Percentiles rank a stretch among this genome's conserved stretches.
phyloP scores from a whole-genome alignment of 768 basidiomycete genomes.

The Suillus alpinus region DNA sequence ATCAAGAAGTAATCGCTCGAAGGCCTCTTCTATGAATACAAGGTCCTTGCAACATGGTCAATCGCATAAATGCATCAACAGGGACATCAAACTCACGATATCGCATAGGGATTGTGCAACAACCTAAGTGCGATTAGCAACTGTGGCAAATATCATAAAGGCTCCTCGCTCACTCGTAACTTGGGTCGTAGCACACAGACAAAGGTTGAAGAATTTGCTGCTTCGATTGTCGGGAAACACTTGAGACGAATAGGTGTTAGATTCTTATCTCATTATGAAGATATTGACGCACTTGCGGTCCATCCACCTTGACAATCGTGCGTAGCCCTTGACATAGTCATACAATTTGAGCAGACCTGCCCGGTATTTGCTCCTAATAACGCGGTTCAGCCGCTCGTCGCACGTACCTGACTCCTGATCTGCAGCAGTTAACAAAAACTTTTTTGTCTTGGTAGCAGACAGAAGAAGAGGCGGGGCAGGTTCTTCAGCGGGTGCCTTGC shows the following conservation, averaged over 20 bases:
- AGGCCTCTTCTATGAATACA: slow-evolving; percentile 97
- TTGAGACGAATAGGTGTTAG: slow-evolving; percentile 25
- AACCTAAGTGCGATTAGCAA: slow-evolving; percentile 41
- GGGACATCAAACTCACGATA: slow-evolving; percentile 44
- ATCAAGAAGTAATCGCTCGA: slow-evolving; percentile 91
- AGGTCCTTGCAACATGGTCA: slow-evolving; percentile 57
- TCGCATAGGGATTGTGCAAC: slow-evolving; percentile 82
- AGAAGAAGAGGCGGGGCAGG: slow-evolving; percentile 56
- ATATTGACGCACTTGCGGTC: slow-evolving; percentile 68
- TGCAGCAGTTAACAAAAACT: slow-evolving; percentile 88
- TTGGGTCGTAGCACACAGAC: slow-evolving; percentile 80
- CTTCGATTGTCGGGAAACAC: slow-evolving; percentile 87
- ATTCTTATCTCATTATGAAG: background rate
- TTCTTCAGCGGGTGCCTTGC: slow-evolving; percentile 34
- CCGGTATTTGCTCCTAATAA: slow-evolving; percentile 95
- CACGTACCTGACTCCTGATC: slow-evolving; percentile 91
- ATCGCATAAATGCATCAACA: background rate
- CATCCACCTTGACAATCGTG: slow-evolving; percentile 91
- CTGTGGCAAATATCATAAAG: background rate
- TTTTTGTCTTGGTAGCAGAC: slow-evolving; percentile 78
- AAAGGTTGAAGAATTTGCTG: slow-evolving; percentile 90
- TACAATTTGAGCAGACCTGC: slow-evolving; percentile 93
- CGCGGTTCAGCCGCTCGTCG: slow-evolving; percentile 84
- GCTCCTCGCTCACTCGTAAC: slow-evolving; percentile 58
- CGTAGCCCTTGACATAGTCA: slow-evolving; percentile 96